Conservation (phyloP, 2,329 filamentous ascomycete genomes). For the Hymenoscyphus infarciens region DNA sequence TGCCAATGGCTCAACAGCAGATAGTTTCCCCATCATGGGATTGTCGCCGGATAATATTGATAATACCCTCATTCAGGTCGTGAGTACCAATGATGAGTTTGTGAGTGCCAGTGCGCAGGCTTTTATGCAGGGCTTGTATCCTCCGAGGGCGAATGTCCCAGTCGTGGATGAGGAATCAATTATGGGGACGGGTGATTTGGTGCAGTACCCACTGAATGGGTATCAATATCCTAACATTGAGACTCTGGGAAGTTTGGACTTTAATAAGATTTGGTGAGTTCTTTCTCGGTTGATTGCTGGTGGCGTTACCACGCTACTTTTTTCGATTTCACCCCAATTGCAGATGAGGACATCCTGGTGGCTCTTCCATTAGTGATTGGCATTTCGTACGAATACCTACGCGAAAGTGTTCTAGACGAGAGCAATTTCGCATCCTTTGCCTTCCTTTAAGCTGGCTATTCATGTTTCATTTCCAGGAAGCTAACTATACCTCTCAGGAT, state of each 20-base stretch:
- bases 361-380: not conserved
- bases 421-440: not conserved
- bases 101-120: constrained; percentile 67
- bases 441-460: not conserved
- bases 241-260: constrained; percentile 46
- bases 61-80: constrained; percentile 44
- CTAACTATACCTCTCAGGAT: constrained; percentile 22
- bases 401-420: not conserved
- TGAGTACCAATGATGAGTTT: constrained; percentile 42
- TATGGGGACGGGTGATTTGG: constrained; percentile 55
- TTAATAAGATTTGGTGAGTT: constrained; percentile 45
- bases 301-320: not conserved
- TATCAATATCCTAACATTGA: constrained; percentile 76
- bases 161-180: constrained; percentile 39
- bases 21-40: constrained; percentile 40
- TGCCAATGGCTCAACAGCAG: constrained; percentile 28
- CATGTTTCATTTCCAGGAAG: not conserved
- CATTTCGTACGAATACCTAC: not conserved
- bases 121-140: constrained; percentile 83
- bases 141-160: constrained; percentile 46
- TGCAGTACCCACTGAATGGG: constrained; percentile 66
- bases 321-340: not conserved
- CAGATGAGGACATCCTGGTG: not conserved
- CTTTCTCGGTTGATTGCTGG: not conserved
- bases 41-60: constrained; percentile 45